Percentiles rank a stretch among this genome's conserved stretches.
phyloP scores from a whole-genome alignment of 768 basidiomycete genomes.

The Dacryopinax spathularia region DNA sequence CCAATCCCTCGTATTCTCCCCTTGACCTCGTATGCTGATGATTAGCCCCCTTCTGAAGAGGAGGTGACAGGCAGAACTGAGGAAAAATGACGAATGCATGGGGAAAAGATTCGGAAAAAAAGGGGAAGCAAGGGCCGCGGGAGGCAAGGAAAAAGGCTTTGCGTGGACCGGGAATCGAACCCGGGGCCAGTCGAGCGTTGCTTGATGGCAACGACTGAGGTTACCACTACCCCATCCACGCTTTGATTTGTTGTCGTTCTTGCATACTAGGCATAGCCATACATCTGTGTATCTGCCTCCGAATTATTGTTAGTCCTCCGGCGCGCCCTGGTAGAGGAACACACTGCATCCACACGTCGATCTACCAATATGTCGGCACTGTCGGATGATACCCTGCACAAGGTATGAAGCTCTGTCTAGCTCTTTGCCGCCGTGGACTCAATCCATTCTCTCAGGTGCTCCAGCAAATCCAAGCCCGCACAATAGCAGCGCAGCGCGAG shows the following conservation, averaged over 20 bases:
- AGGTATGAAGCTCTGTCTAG: no score
- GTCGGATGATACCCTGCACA: neutral
- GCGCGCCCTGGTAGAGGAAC: no score
- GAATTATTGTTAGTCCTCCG: no score
- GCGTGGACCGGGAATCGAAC: conserved; percentile 4
- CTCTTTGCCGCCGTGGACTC: no score
- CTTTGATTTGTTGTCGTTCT: no score
- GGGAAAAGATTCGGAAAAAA: neutral
- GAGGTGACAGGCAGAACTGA: no score
- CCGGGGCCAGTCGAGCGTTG: conserved; percentile 3
- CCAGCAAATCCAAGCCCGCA: neutral
- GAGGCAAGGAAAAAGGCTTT: neutral
- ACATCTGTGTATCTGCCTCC: no score
- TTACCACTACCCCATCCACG: conserved; percentile 4
- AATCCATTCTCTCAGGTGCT: neutral
- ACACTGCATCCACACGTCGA: no score
- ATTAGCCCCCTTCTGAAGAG: no score
- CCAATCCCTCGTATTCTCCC: no score
- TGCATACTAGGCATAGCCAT: no score
- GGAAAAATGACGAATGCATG: neutral
- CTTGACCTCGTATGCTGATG: no score
- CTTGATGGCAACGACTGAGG: conserved; percentile 3
- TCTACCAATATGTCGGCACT: neutral
- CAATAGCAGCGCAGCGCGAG: neutral
- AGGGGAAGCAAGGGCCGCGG: neutral